These are phyloP conservation scores for Thamnidium elegans DNA, from an alignment of 192 early-diverging fungal species.

Conservation along the genomic window DNA sequence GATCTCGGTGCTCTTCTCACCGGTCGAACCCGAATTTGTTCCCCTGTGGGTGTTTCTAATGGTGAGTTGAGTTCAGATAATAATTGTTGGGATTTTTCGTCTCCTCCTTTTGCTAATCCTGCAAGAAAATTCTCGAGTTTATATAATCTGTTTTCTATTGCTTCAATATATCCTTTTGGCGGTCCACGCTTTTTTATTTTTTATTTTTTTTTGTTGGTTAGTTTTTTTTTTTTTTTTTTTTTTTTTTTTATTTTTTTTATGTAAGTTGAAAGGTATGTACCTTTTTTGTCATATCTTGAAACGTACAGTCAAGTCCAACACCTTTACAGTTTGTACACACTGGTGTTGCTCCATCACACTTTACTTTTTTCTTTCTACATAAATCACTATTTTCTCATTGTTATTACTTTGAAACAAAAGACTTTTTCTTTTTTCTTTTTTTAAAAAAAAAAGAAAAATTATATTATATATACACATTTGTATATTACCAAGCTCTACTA, in stretches of 20 bases:
- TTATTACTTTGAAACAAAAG: not conserved
- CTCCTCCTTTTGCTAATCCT: slow-evolving; percentile 52
- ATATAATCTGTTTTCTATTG: slow-evolving; percentile 71
- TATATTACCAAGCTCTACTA: slow-evolving; percentile 36
- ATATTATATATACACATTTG: not conserved
- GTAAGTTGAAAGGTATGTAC: slow-evolving; percentile 19
- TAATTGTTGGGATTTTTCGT: slow-evolving; percentile 31
- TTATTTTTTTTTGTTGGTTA: slow-evolving; percentile 12
- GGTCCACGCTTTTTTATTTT: slow-evolving; percentile 82
- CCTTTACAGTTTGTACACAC: slow-evolving; percentile 71
- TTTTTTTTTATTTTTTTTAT: slow-evolving; percentile 14
- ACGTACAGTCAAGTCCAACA: slow-evolving; percentile 61
- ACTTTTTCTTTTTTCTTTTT: not conserved
- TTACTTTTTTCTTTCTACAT: slow-evolving; percentile 79
- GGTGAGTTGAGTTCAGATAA: slow-evolving; percentile 37
- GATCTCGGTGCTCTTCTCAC: slow-evolving; percentile 11
- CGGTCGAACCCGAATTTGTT: slow-evolving; percentile 28
- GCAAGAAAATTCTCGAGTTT: slow-evolving; percentile 64
- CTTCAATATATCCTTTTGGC: slow-evolving; percentile 84
- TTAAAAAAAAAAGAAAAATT: too few relatives aligned
- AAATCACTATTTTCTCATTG: slow-evolving; percentile 53
- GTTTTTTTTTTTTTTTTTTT: slow-evolving; percentile 21
- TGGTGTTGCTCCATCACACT: slow-evolving; percentile 72
- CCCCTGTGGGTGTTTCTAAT: slow-evolving; percentile 33
- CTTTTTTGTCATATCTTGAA: slow-evolving; percentile 49